Evolutionary conservation across 192 early-diverging fungal species (phyloP).

Genomic region (Coemansia reversa): DNA sequence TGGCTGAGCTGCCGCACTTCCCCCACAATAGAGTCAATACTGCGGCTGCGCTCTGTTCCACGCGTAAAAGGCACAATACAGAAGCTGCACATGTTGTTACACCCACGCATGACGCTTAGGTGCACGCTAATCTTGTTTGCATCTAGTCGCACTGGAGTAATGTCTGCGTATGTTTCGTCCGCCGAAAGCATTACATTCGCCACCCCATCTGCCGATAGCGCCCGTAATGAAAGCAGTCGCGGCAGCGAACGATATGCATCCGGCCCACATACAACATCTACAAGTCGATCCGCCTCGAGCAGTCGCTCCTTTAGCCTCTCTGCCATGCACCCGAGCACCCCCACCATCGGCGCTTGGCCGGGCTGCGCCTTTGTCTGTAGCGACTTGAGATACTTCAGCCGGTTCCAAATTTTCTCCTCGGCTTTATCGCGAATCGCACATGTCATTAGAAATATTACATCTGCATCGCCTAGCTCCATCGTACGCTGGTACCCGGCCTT

Average conservation of each 20-base stretch:
- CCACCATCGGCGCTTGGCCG: constrained; percentile 64
- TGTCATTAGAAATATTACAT: constrained; percentile 73
- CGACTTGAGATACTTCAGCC: constrained; percentile 59
- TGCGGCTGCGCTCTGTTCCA: constrained; percentile 70
- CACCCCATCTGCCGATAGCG: constrained; percentile 63
- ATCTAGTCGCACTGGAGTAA: constrained; percentile 69
- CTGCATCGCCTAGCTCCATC: constrained; percentile 55
- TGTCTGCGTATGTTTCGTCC: constrained; percentile 78
- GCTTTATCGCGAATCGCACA: constrained; percentile 80
- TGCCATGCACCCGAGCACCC: constrained; percentile 80
- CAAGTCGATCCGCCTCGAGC: constrained; percentile 66
- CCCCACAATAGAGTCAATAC: constrained; percentile 66
- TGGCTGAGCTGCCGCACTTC: constrained; percentile 63
- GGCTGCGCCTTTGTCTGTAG: constrained; percentile 57
- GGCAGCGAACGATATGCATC: constrained; percentile 76
- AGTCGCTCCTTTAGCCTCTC: constrained; percentile 72
- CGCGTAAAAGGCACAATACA: constrained; percentile 79
- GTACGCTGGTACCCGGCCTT: constrained; percentile 67
- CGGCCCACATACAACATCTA: constrained; percentile 76
- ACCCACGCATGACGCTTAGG: constrained; percentile 75
- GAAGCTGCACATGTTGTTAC: constrained; percentile 82
- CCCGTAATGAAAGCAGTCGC: constrained; percentile 65
- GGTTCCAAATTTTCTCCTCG: constrained; percentile 70
- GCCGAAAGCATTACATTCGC: constrained; percentile 80
- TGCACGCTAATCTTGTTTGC: constrained; percentile 66